Evolutionary conservation across 352 stramenopile species (phyloP).

Genomic region (Phytophthora boehmeriae): DNA sequence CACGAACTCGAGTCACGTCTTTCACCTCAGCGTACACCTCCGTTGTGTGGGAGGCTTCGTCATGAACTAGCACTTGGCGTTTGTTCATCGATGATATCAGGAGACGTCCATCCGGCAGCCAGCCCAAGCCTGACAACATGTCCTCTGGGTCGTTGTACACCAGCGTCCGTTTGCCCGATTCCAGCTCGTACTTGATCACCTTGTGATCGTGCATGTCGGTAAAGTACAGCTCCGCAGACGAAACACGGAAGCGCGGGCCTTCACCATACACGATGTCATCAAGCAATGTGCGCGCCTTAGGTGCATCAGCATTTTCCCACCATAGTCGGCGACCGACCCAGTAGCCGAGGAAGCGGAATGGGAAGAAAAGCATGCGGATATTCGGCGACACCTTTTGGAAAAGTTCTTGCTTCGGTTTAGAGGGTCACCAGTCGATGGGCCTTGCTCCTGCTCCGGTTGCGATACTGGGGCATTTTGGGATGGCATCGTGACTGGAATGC

Average conservation of each 20-base stretch:
- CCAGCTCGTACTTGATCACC: conserved; percentile 64
- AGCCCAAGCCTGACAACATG: conserved; percentile 62
- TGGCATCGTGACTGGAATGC: neutral
- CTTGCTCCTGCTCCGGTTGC: conserved; percentile 8
- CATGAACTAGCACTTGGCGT: conserved; percentile 46
- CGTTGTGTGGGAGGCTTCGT: conserved; percentile 34
- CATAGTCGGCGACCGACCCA: conserved; percentile 38
- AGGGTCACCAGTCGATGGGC: neutral
- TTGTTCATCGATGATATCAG: conserved; percentile 68
- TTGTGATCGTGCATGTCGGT: conserved; percentile 67
- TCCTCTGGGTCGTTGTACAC: conserved; percentile 57
- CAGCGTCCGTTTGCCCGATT: conserved; percentile 33
- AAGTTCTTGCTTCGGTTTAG: conserved; percentile 15
- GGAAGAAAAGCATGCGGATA: conserved; percentile 36
- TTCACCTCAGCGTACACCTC: conserved; percentile 59
- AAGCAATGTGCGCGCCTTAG: conserved; percentile 26
- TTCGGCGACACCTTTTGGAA: conserved; percentile 40
- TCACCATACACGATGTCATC: conserved; percentile 56
- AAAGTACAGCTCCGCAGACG: conserved; percentile 66
- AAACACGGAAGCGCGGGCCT: conserved; percentile 58
- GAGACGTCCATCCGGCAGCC: conserved; percentile 62
- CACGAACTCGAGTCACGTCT: conserved; percentile 49
- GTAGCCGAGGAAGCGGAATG: conserved; percentile 38
- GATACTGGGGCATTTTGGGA: neutral
- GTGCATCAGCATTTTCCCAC: conserved; percentile 14